A percentile compares a stretch with the other conserved stretches of the same genome.
These are phyloP conservation scores for Umbelopsis sp. DNA, from an alignment of 192 early-diverging fungal species.

Conservation along the genomic window DNA sequence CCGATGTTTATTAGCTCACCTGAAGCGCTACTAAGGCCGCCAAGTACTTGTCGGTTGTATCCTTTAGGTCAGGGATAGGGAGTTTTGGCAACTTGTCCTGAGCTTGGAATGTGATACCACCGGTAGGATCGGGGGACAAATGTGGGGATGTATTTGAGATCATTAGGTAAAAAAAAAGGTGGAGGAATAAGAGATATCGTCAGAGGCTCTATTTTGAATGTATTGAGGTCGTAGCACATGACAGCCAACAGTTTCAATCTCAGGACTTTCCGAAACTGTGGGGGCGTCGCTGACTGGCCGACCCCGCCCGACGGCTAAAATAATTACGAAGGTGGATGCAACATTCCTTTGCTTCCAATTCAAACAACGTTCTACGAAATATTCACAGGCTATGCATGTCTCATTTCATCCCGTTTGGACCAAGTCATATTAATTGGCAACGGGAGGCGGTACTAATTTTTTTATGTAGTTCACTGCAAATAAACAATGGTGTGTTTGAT, in stretches of 20 bases:
- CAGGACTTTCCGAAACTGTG: slow-evolving; percentile 11
- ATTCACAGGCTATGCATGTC: too few species aligned
- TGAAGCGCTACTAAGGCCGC: slow-evolving; percentile 53
- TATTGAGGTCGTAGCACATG: neutral
- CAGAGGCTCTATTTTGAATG: neutral
- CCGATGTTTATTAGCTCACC: slow-evolving; percentile 43
- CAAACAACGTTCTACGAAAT: neutral
- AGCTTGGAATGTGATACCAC: slow-evolving; percentile 56
- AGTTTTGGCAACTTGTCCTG: slow-evolving; percentile 60
- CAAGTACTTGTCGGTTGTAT: slow-evolving; percentile 51
- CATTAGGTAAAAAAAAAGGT: neutral
- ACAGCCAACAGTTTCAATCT: slow-evolving; percentile 10
- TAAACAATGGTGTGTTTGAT: neutral
- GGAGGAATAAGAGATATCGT: neutral
- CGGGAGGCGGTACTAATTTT: neutral
- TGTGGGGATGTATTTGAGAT: slow-evolving; percentile 4
- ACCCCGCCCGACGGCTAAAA: neutral
- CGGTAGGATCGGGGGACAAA: slow-evolving; percentile 15
- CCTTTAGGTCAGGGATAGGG: slow-evolving; percentile 57
- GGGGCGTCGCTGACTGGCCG: neutral
- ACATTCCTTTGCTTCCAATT: neutral
- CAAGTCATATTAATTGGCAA: too few species aligned
- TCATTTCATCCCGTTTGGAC: too few species aligned
- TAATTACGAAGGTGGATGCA: neutral
- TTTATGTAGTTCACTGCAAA: neutral